Base-by-base conservation (phyloP, 495 filamentous ascomycete genomes). In the Aspergillus funiculosus region DNA sequence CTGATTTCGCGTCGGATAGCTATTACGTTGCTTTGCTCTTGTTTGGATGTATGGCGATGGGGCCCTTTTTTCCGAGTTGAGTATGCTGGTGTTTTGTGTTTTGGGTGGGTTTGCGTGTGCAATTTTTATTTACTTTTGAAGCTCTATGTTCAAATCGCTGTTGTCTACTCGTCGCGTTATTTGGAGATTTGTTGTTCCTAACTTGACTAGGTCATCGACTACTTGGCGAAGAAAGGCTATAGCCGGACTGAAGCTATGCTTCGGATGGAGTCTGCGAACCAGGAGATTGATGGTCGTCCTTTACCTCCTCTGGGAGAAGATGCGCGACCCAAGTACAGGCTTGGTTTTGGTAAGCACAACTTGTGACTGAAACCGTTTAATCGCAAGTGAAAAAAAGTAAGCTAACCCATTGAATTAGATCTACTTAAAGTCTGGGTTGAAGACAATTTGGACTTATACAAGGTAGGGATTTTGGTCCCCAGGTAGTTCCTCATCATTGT, bases 191-290 rank as follows among this genome's bases (percentile, higher is more conserved):
- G 2, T 1, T 29, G 19, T 46, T 37, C 20, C 13, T 50, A 34
- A 30, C 20, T 5, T 37, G 4, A 22, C 46, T 52, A 94, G 89
- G 89, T 98, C 24, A 92, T 95, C 15, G 92, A 98, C 54, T 98
- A 98, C 62, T 71, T 98, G 9, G 79, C 84, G 37, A 98, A 98
- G 66, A 96, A 96, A 58, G 92, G 92, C 1, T 98, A 96, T 62
- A 87, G 77, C 35, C 81, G 84, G 17, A 97, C 92, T 1, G 92
- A 98, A 59, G 87, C 91, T 10, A 89, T 89, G 71, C 83, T 98
- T 32, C 81, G 94, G 10, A 81, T 86, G 63, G 92, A 98, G 57
- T 94, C 89, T n/a, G 79, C 78, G 2, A 77, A 83, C 50, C 74
- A 86, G 34, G 86, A 89, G 46, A 79, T 81, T 29, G 85, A 91